These are phyloP conservation scores for Dicorynia guianensis DNA, from an alignment of 306 rosid species.

Conservation along the genomic window DNA sequence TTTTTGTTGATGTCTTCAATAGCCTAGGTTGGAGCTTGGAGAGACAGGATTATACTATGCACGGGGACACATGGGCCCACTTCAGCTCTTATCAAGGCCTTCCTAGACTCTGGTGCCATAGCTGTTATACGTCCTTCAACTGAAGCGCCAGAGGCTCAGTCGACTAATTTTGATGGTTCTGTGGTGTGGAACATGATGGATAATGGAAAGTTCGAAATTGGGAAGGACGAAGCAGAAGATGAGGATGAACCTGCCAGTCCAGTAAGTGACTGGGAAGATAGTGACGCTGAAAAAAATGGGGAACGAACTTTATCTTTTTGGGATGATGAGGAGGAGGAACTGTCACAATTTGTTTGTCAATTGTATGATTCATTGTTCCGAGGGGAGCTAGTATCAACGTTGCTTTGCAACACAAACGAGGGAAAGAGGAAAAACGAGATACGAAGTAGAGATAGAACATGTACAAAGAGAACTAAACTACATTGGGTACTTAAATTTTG, in stretches of 20 bases:
- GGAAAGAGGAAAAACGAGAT: background rate
- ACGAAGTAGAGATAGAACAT: slow-evolving; percentile 29
- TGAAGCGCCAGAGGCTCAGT: slow-evolving; percentile 78
- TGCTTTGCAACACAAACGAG: slow-evolving; percentile 61
- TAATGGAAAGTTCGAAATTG: slow-evolving; percentile 89
- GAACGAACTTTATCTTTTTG: slow-evolving; percentile 51
- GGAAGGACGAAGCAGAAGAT: slow-evolving; percentile 90
- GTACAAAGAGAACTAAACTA: slow-evolving; percentile 5
- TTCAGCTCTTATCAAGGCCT: slow-evolving; percentile 75
- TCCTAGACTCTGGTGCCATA: slow-evolving; percentile 86
- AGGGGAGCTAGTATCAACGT: slow-evolving; percentile 71
- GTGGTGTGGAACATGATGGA: slow-evolving; percentile 65
- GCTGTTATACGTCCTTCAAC: slow-evolving; percentile 85
- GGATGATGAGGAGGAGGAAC: slow-evolving; percentile 85
- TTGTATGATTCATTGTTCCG: slow-evolving; percentile 82
- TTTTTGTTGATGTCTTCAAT: slow-evolving; percentile 42
- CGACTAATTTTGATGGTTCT: slow-evolving; percentile 56
- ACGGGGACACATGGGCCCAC: slow-evolving; percentile 86
- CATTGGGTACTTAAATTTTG: slow-evolving; percentile 64
- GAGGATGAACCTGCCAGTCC: slow-evolving; percentile 74
- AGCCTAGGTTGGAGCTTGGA: slow-evolving; percentile 96
- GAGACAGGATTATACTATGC: slow-evolving; percentile 92
- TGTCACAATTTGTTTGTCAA: slow-evolving; percentile 79
- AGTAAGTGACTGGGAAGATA: slow-evolving; percentile 95
- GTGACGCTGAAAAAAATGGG: slow-evolving; percentile 71